These are phyloP conservation scores for Sclerotinia glacialis DNA, from an alignment of 2,329 filamentous ascomycete genomes.

Conservation along the genomic window DNA sequence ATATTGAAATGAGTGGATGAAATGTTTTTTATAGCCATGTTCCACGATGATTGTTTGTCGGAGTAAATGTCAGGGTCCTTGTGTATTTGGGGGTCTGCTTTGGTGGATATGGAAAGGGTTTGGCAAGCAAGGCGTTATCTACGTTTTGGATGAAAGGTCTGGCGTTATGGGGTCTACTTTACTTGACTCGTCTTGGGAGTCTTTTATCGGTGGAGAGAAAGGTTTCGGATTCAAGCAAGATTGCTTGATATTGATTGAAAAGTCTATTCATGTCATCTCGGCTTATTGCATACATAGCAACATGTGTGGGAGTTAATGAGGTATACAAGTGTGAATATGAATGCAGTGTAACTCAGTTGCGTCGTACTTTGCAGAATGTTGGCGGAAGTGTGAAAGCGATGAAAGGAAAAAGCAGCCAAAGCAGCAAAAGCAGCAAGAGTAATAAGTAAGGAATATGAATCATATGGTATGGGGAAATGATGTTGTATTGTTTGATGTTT, in stretches of 20 bases:
- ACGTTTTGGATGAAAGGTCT: slow-evolving; percentile 5
- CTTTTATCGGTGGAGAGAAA: background rate
- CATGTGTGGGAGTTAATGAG: too few relatives aligned
- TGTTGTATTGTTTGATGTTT: background rate
- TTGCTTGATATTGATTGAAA: background rate
- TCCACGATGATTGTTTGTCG: background rate
- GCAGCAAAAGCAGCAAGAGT: background rate
- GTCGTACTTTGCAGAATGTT: too few relatives aligned
- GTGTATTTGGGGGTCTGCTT: background rate
- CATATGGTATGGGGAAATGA: background rate
- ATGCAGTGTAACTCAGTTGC: too few relatives aligned
- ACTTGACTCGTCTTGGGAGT: background rate
- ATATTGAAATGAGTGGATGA: slow-evolving; percentile 44
- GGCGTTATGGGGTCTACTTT: too few relatives aligned
- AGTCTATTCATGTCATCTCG: too few relatives aligned
- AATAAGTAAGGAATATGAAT: background rate
- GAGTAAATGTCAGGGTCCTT: slow-evolving; percentile 3
- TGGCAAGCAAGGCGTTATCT: slow-evolving; percentile 7
- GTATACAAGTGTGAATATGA: too few relatives aligned
- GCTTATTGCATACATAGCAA: too few relatives aligned
- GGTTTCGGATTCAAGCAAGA: background rate
- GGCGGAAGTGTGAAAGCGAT: background rate
- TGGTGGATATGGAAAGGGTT: background rate
- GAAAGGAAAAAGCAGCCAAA: too few relatives aligned
- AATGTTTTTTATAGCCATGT: background rate